Base-by-base conservation (phyloP, 108 stramenopile species). In the Pseudonitzschia delicatissima region DNA sequence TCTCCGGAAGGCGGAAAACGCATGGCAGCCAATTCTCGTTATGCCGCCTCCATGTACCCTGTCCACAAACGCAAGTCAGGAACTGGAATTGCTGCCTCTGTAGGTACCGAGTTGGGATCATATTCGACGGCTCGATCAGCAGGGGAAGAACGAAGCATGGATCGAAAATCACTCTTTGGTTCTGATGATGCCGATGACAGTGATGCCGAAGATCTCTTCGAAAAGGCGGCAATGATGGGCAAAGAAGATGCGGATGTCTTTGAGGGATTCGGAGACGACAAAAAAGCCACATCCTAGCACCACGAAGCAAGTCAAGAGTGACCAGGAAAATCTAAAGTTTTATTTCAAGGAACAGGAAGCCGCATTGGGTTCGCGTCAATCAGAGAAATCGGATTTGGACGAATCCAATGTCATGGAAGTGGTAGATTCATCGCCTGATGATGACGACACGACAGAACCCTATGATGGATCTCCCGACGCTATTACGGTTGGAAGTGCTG, bases 41-140 rank as follows among this genome's bases (percentile, higher is more conserved):
- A 86, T 64, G 88, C 88, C 8, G 86, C 92, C 17, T 76, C 87
- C 23, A 78, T 93, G 66, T 85, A 90, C 71, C 92, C 92, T 0
- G 74, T 90, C 9, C 88, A 93, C 69, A 57, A 63, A 44, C 80
- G 88, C 33, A 67, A 61, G 21, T 70, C 71, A 23, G 82, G 77
- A 20, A 60, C 49, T 20, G 91, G 87, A 20, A 84, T 88, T n/a
- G 64, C 88, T 15, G 74, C 85, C 21, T 71, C 88, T 8, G 92
- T 93, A 17, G 92, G 92, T 62, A 90, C 85, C 23, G 92, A 93
- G 49, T 60, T 93, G 47, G 92, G 92, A 59, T 87, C 89, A 31
- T 93, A 93, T 64, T 87, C 87, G 18, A 89, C 87, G 1, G 92
- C 92, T 5, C 57, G 69, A 12, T 84, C 84, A 13, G 92, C 92